Percentiles rank a stretch among this genome's conserved stretches.
Conservation (phyloP, 805 yeast genomes). For the Suhomyces sp. region DNA sequence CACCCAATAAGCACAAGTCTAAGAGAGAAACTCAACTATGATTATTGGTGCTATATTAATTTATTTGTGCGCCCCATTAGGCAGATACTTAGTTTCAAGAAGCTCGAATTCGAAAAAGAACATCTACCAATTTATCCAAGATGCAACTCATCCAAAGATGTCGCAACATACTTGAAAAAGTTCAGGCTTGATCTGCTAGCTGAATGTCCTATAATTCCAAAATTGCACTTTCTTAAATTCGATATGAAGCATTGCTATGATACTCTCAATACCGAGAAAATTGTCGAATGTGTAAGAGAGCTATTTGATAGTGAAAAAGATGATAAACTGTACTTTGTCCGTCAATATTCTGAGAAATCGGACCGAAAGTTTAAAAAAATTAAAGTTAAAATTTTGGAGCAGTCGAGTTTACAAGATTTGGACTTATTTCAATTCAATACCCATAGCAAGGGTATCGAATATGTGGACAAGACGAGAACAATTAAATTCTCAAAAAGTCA, state of each 20-base stretch:
- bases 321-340: slow-evolving; percentile 17
- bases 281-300: slow-evolving; percentile 30
- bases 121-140: slow-evolving; percentile 21
- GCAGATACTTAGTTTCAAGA: slow-evolving; percentile 20
- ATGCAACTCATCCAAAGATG: slow-evolving; percentile 44
- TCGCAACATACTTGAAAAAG: slow-evolving; percentile 34
- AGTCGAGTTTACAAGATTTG: slow-evolving; percentile 12
- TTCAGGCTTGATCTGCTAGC: slow-evolving; percentile 30
- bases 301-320: slow-evolving; percentile 24
- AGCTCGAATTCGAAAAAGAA: slow-evolving; percentile 11
- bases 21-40: slow-evolving; percentile 31
- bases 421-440: slow-evolving; percentile 8
- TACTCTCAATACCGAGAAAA: slow-evolving; percentile 51
- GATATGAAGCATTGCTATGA: slow-evolving; percentile 81
- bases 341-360: slow-evolving; percentile 14
- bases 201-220: slow-evolving; percentile 3
- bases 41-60: slow-evolving; percentile 31
- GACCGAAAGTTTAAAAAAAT: background rate
- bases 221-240: slow-evolving; percentile 58
- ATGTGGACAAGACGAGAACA: slow-evolving; percentile 29
- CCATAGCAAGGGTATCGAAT: slow-evolving; percentile 10
- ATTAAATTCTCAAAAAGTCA: slow-evolving; percentile 40
- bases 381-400: slow-evolving; percentile 11
- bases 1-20: slow-evolving; percentile 7
- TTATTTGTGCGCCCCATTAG: slow-evolving; percentile 45